Evolutionary conservation across 2,329 filamentous ascomycete genomes (phyloP), one percentile per base, ranked within the genome.

Genomic region (Penicillium sp.): DNA sequence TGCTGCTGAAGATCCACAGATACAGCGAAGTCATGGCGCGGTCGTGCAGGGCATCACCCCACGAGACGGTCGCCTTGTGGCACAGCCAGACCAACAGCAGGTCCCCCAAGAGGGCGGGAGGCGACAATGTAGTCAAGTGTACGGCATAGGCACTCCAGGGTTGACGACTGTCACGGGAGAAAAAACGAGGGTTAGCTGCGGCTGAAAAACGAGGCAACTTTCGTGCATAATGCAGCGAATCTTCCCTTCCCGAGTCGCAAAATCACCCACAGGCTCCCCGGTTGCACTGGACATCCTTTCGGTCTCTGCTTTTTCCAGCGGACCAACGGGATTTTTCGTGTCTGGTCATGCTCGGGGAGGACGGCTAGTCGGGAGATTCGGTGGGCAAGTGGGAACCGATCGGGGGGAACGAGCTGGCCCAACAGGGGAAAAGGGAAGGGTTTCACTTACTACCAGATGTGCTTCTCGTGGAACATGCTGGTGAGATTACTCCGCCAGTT

Each of bases 401-500:
- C 39, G 50, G 24, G 13, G 10, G 25, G 28, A 43, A 18, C 41
- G n/a, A 30, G 41, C 25, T 18, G 20, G 41, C 25, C 16, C 25
- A 43, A 43, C 25, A 28, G 25, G 24, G 38, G 47, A 31, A 49
- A 42, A 48, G 22, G 38, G 55, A 47, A 35, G 42, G 58, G 51
- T 59, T 53, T 55, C 51, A 85, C 90, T 86, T 81, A 96, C 92
- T 76, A 85, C 85, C 89, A 90, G 66, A 96, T 89, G 67, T 90
- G 83, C 68, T 87, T 79, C 74, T 96, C 92, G 58, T 84, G 83
- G 58, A 92, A 81, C 67, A 96, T 80, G 72, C 90, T 96, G 46
- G 90, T 96, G 73, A 90, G 86, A 73, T 97, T 97, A 78, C 91
- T 96, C 68, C 92, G 83, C 92, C 92, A 97, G 74, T 97, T 97